Conservation (phyloP, 352 stramenopile genomes). For the Halophytophthora batemanensis region DNA sequence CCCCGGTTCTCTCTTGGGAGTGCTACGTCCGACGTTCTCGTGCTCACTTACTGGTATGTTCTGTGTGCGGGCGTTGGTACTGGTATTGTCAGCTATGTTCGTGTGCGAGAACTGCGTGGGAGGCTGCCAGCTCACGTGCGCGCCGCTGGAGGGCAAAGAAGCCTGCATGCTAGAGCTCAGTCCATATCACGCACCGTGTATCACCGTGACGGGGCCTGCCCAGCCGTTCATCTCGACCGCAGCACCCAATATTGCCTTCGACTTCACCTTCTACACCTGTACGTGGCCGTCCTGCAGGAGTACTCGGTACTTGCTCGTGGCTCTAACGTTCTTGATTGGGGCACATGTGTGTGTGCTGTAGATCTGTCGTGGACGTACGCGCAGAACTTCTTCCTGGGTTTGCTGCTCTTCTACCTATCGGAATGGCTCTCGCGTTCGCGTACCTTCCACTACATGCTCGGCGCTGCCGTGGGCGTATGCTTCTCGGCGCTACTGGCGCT, state of each 20-base stretch:
- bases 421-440: slow-evolving; percentile 61
- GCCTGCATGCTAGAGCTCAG: slow-evolving; percentile 62
- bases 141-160: slow-evolving; percentile 20
- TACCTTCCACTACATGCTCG: slow-evolving; percentile 78
- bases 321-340: slow-evolving; percentile 2
- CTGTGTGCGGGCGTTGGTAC: too few relatives aligned
- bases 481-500: slow-evolving; percentile 75
- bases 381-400: slow-evolving; percentile 72
- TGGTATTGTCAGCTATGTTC: slow-evolving; percentile 35
- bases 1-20: background rate
- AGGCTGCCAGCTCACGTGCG: slow-evolving; percentile 58
- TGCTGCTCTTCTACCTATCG: slow-evolving; percentile 70
- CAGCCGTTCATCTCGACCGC: slow-evolving; percentile 57
- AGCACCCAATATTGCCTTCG: slow-evolving; percentile 43
- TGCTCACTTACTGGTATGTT: too few relatives aligned
- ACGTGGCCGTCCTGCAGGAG: slow-evolving; percentile 12
- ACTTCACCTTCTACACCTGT: slow-evolving; percentile 70
- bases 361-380: slow-evolving; percentile 67
- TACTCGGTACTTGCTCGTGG: background rate
- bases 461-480: slow-evolving; percentile 61
- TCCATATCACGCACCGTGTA: slow-evolving; percentile 75
- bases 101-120: slow-evolving; percentile 74
- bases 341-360: slow-evolving; percentile 17
- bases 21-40: too few relatives aligned
- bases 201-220: slow-evolving; percentile 52